Percentiles rank a stretch among this genome's conserved stretches.
Conservation (phyloP, 805 yeast species). For the Metschnikowia noctiluminum region DNA sequence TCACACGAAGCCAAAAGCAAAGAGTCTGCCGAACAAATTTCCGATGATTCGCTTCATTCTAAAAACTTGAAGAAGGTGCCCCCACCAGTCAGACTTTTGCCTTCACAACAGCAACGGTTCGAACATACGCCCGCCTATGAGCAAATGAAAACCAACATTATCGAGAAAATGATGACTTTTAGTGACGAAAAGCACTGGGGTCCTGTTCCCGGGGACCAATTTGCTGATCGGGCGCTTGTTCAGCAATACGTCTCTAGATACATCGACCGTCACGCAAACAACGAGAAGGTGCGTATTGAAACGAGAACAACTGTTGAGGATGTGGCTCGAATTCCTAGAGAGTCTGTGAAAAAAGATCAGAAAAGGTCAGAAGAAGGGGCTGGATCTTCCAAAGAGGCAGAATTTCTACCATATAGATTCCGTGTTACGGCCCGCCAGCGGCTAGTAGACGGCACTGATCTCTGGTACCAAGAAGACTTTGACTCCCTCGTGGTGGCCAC, state of each 20-base stretch:
- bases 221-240: conserved; percentile 27
- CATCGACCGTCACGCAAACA: conserved; percentile 19
- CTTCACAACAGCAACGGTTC: conserved; percentile 25
- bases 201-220: conserved; percentile 17
- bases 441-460: conserved; percentile 22
- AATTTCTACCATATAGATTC: conserved; percentile 19
- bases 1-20: no score
- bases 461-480: conserved; percentile 37
- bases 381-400: no score
- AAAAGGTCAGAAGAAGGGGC: no score
- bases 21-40: not conserved
- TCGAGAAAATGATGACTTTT: conserved; percentile 45
- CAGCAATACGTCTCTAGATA: conserved; percentile 28
- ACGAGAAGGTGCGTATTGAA: conserved; percentile 22
- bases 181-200: conserved; percentile 40
- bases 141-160: conserved; percentile 36
- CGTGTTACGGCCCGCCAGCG: conserved; percentile 29
- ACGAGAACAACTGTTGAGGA: conserved; percentile 39
- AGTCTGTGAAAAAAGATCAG: not conserved
- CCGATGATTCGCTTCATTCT: not conserved
- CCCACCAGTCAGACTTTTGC: not conserved
- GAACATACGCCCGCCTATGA: conserved; percentile 26
- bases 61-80: no score
- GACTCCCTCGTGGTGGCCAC: conserved; percentile 41
- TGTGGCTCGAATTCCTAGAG: conserved; percentile 21